These are phyloP conservation scores for Verticillium nubilum DNA, from an alignment of 2,329 filamentous ascomycete genomes.

Conservation along the genomic window DNA sequence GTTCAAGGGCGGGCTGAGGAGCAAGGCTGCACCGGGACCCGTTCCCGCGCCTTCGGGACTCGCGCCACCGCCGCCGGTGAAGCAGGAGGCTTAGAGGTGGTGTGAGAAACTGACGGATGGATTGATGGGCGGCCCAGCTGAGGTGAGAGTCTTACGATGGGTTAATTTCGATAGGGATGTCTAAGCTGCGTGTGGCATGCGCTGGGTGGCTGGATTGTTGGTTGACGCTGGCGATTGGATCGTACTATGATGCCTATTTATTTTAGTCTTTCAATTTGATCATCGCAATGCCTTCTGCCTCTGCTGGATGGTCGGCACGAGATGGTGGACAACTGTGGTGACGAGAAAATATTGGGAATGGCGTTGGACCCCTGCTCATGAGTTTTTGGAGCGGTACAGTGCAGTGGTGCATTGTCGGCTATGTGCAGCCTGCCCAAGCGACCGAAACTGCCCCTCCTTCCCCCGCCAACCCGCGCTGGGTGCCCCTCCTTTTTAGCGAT, in stretches of 20 bases:
- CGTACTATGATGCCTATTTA: not conserved
- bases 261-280: not conserved
- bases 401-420: not conserved
- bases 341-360: not conserved
- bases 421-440: not conserved
- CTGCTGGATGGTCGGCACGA: not conserved
- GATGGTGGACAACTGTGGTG: not conserved
- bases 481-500: not conserved
- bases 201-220: not conserved
- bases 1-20: constrained; percentile 34
- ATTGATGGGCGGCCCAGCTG: too few relatives aligned
- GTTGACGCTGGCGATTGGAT: not conserved
- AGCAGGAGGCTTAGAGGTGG: not conserved
- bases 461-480: not conserved
- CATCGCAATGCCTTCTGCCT: not conserved
- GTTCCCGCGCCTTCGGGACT: constrained; percentile 8
- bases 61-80: not conserved
- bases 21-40: constrained; percentile 18
- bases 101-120: not conserved
- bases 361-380: not conserved
- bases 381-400: too few relatives aligned
- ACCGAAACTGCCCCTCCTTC: not conserved
- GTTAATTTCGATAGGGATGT: too few relatives aligned
- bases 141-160: too few relatives aligned
- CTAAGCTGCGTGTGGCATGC: too few relatives aligned